Evolutionary conservation across 352 stramenopile species (phyloP), one percentile per base, ranked within the genome.

Genomic region (Globisporangium cystogenes): DNA sequence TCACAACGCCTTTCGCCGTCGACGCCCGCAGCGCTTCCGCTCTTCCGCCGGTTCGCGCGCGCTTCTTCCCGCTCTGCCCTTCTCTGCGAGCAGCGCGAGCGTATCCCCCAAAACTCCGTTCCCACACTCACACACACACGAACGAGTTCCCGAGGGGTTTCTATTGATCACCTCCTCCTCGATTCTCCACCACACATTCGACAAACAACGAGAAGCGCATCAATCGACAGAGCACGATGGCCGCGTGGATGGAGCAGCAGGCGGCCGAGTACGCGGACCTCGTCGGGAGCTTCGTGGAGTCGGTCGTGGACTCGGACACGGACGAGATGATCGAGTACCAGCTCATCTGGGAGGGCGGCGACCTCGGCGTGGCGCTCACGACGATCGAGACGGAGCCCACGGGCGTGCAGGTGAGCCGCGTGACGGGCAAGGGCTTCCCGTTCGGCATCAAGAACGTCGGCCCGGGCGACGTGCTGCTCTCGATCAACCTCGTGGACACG

Each of bases 361-460:
- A 94, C 59, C 57, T 94, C 55, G 83, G 83, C 48, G 80, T 94
- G 23, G 83, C 83, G 44, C 80, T 94, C 52, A 94, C 83, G 54
- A 86, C 79, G 35, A 57, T 87, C 33, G 79, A 91, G 48, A 77
- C 68, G 20, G 67, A 60, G 15, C 61, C 65, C 29, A 65, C 67
- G 26, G 74, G 83, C 55, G 81, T 94, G 44, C 72, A 74, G 27
- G 83, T 94, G 48, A 91, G 79, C 43, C 83, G 83, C 50, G 76
- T 92, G 21, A 94, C 83, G 1, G 83, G 83, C 58, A 94, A 94
- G 50, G 83, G 81, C 26, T 94, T 94, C 59, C 83, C 83, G 12
- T 91, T 92, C 23, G 83, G 83, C 40, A 94, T 94, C 58, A 94
- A 94, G 70, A 94, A 91, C 64, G 83, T 94, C 51, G 81, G 79